Conservation (phyloP, 306 rosid genomes). For the Leucaena leucocephala region DNA sequence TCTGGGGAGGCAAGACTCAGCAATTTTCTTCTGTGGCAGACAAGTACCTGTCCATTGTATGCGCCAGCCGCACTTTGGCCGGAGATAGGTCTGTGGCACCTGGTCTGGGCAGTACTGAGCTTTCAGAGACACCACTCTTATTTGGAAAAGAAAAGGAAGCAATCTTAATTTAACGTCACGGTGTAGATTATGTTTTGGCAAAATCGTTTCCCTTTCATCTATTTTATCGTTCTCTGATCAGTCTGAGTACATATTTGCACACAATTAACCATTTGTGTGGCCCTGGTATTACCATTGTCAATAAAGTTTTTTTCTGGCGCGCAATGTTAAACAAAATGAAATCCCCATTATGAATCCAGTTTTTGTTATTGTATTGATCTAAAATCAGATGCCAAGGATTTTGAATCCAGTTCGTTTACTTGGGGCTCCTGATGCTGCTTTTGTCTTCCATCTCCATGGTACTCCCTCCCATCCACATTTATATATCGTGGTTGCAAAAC, state of each 20-base stretch:
- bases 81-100: slow-evolving; percentile 67
- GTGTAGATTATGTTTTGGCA: neutral
- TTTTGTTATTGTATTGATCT: too few relatives aligned
- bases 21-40: slow-evolving; percentile 87
- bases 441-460: neutral
- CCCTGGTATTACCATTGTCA: neutral
- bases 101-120: slow-evolving; percentile 67
- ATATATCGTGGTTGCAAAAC: too few relatives aligned
- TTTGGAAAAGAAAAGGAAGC: slow-evolving; percentile 66
- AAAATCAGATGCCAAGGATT: too few relatives aligned
- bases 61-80: slow-evolving; percentile 81
- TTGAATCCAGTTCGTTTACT: too few relatives aligned
- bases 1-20: slow-evolving; percentile 74
- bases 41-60: slow-evolving; percentile 60
- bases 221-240: neutral
- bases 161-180: slow-evolving; percentile 9
- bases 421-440: neutral
- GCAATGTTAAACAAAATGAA: neutral
- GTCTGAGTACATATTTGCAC: neutral
- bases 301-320: neutral
- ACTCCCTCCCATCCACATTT: too few relatives aligned
- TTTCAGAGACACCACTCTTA: slow-evolving; percentile 62
- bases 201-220: neutral
- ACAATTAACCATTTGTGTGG: slow-evolving; percentile 9
- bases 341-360: neutral